phyloP scores from a whole-genome alignment of 306 rosid genomes.

The Glycine tomentella region DNA sequence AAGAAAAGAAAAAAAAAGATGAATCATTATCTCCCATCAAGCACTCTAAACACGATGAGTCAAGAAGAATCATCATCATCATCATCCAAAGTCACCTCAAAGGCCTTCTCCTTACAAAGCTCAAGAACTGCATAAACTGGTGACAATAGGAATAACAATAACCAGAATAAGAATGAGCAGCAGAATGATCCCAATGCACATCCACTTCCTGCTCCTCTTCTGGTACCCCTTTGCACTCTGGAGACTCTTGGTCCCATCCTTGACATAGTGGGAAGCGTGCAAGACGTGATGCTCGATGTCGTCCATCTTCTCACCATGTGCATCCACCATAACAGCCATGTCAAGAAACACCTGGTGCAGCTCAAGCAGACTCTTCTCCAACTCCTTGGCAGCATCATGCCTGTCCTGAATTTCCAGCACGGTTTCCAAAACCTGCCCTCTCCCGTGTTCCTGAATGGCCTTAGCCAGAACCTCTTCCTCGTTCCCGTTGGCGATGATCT shows the following conservation, averaged over 20 bases:
- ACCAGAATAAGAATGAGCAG: conserved; percentile 66
- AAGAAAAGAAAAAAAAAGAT: too few relatives aligned
- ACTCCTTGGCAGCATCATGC: conserved; percentile 74
- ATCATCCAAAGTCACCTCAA: too few relatives aligned
- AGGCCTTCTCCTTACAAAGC: too few relatives aligned
- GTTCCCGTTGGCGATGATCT: conserved; percentile 73
- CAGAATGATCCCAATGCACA: conserved; percentile 70
- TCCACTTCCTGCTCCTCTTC: conserved; percentile 72
- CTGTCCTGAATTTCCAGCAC: conserved; percentile 92
- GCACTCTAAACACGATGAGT: conserved; percentile 11
- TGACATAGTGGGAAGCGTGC: conserved; percentile 75
- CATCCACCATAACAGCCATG: conserved; percentile 97
- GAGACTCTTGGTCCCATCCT: conserved; percentile 72
- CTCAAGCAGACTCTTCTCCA: conserved; percentile 82
- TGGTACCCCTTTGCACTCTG: conserved; percentile 65
- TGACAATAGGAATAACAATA: conserved; percentile 64
- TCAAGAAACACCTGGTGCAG: conserved; percentile 86
- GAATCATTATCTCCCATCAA: background rate
- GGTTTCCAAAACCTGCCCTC: conserved; percentile 82
- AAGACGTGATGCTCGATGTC: conserved; percentile 88
- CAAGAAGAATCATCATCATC: conserved; percentile 34
- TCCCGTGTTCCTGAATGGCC: conserved; percentile 76
- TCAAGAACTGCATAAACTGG: conserved; percentile 66
- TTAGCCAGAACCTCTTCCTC: conserved; percentile 64
- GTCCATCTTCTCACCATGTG: conserved; percentile 93